These are phyloP conservation scores for Lecanicillium sp. DNA, from an alignment of 2,329 filamentous ascomycete genomes.

Conservation along the genomic window DNA sequence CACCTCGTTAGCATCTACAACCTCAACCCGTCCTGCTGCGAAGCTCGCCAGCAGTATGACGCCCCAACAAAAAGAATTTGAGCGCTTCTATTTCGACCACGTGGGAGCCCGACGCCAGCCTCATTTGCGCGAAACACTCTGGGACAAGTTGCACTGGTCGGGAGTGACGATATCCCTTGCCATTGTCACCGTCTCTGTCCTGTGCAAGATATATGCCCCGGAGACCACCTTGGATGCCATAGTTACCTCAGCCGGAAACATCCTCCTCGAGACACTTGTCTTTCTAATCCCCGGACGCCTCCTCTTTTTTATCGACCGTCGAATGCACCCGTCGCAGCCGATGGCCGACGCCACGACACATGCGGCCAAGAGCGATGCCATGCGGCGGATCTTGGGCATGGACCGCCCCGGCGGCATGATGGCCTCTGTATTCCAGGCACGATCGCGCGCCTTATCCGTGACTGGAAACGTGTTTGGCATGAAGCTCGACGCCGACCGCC, in stretches of 20 bases:
- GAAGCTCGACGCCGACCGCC: constrained; percentile 36
- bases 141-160: constrained; percentile 26
- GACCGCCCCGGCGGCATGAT: constrained; percentile 46
- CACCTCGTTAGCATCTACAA: no score
- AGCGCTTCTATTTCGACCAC: constrained; percentile 27
- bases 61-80: constrained; percentile 23
- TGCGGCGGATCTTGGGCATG: constrained; percentile 56
- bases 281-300: constrained; percentile 47
- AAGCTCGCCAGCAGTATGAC: constrained; percentile 20
- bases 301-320: constrained; percentile 49
- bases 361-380: constrained; percentile 56
- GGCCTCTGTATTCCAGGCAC: constrained; percentile 48
- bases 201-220: constrained; percentile 26
- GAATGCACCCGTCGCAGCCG: constrained; percentile 38
- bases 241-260: constrained; percentile 23
- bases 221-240: constrained; percentile 21
- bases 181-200: constrained; percentile 23
- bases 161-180: constrained; percentile 26
- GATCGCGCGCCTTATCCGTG: constrained; percentile 48
- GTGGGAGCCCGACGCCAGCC: constrained; percentile 24
- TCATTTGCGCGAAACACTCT: constrained; percentile 17
- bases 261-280: constrained; percentile 56
- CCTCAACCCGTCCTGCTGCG: no score
- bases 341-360: constrained; percentile 33
- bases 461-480: constrained; percentile 34